Evolutionary conservation across 805 yeast genomes (phyloP), one percentile per base, ranked within the genome.

Genomic region (Metschnikowia borealis): DNA sequence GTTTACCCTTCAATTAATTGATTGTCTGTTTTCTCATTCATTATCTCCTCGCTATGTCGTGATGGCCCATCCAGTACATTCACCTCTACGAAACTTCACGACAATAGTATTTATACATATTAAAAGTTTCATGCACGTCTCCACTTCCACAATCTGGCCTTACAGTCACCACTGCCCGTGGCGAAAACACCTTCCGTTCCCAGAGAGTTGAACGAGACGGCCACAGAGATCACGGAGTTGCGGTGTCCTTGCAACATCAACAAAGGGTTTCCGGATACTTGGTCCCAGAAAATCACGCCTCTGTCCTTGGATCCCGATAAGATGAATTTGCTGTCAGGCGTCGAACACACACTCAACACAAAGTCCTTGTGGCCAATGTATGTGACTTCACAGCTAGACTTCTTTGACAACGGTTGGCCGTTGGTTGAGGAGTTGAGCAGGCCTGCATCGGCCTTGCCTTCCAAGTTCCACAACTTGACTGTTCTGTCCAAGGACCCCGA

Each of bases 241-340:
- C 94, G 84, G 69, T 92, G 98, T 34, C 98, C 98, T 74, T 90
- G 97, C 61, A 94, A 79, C 96, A 91, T 89, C 64, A 92, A 78
- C 69, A 89, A 82, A 48, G 96, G 96, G 69, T 89, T 91, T 55
- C 97, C 97, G 13, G 91, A 82, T 42, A 78, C 75, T 60, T 91
- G 91, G 67, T 92, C 97, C 99, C 99, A 92, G 75, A 92, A 87
- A 55, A 91, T 87, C 49, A 92, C 97, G 48, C 97, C 97, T 62
- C 97, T 85, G 74, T 92, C 99, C 69, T 92, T 92, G 32, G 97
- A 89, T 48, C 98, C 98, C 0, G 96, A 87, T 50, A 92, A 77
- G 50, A 92, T 87, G 75, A 89, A 92, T 66, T 89, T 86, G 62
- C 87, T 88, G 68, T 89, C 92, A 43, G 96, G 96, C 2, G 97